Evolutionary conservation across 2,329 filamentous ascomycete genomes (phyloP), one percentile per base, ranked within the genome.

Genomic region (Pseudogymnoascus verrucosus): DNA sequence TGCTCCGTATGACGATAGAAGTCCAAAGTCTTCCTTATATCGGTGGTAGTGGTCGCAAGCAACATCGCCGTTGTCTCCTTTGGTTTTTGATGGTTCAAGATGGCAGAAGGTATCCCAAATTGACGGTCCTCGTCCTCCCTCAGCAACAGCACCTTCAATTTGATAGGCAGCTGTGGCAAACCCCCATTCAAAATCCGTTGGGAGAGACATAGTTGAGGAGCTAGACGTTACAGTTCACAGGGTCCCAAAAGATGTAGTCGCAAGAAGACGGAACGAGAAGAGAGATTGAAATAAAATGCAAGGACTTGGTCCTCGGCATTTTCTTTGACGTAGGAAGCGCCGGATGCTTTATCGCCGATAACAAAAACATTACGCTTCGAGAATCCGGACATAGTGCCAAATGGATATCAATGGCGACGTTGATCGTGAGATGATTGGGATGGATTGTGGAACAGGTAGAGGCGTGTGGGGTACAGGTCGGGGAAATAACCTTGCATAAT

Each of bases 1-100:
- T 14, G 75, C 73, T 0, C 75, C 76, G 65, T 76, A 75, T 0
- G 75, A 71, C 0, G 76, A 74, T 42, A 78, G 51, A 2, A 76
- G 71, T 36, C 74, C 69, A 47, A 78, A 75, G 62, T 81, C 79
- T 69, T 80, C 76, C 62, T 80, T 80, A 69, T 81, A 82, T 11
- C 78, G 71, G 61, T 78, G 81, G 65, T 82, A 82, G 61, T 80
- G 77, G 62, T 80, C 77, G 63, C 79, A 76, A 0, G 78, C 76
- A 31, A 84, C 72, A 65, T 83, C 81, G 2, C 78, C 80, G 68
- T 68, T 74, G 59, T 69, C 71, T 69, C 11, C 70, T 67, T 8
- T 70, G 64, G 66, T 74, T 63, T 65, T 67, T 59, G 40, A 70
- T 4, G 64, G 73, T 61, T 65, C 69, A 21, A 77, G 74, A 68